Base-by-base conservation (phyloP, 2,329 filamentous ascomycete genomes). In the Graphilbum sp. region DNA sequence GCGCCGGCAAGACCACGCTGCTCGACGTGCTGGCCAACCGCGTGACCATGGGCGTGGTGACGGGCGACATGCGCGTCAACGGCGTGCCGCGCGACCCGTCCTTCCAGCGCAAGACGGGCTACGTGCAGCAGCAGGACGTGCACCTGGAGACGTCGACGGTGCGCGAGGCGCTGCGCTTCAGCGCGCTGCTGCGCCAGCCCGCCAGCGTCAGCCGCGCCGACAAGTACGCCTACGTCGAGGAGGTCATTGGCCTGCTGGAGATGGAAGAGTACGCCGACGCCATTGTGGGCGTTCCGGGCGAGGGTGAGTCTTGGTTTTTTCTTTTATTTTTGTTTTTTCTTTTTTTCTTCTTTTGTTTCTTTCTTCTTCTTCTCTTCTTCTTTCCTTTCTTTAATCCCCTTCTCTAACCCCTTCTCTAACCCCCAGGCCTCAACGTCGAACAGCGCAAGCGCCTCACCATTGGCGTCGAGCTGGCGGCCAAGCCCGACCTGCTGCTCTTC, bases 381-480 rank as follows among this genome's bases (percentile, higher is more conserved):
- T 15, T 11, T 8, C 24, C 23, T 30, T 18, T 8, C 16, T 35
- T 17, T 8, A 9, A 9, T 30, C 12, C 21, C 23, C 12, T 18
- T 19, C n/a, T 32, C 17, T n/a, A n/a, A n/a, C n/a, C n/a, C n/a
- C n/a, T n/a, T n/a, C n/a, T n/a, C n/a, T n/a, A n/a, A n/a, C n/a
- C n/a, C n/a, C 13, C 18, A 39, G 37, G 84, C 58, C 68, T 84
- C 29, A 83, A 83, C 51, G 71, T 75, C 13, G 74, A 79, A 50
- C 74, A 79, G 55, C 64, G 73, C 36, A 78, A 78, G 57, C 80
- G 85, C 50, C 68, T 95, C 7, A 95, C 87, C 0, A 46, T 96
- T 45, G 88, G 85, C 58, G 87, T 96, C n/a, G 88, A 96, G 55
- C 69, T 96, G 19, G 87, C 85, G 32, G 88, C 88, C 7, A 94